Percentiles rank a stretch among this genome's conserved stretches.
phyloP scores from a whole-genome alignment of 495 filamentous ascomycete species.

The Rostrohypoxylon terebratum region DNA sequence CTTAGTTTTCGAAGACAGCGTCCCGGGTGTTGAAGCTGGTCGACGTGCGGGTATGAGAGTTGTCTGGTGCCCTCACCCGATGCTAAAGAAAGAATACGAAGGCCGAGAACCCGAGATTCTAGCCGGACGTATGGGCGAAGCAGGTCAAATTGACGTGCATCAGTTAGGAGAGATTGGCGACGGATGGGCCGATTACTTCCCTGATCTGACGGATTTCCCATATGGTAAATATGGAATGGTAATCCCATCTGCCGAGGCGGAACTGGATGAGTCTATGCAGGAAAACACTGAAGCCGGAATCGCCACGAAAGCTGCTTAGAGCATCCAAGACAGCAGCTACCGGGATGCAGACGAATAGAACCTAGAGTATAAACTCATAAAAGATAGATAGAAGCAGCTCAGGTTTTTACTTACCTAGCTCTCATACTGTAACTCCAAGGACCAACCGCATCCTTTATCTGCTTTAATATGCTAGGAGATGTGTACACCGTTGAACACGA shows the following conservation, averaged over 20 bases:
- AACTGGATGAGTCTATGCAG: constrained; percentile 53
- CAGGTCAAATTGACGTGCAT: constrained; percentile 61
- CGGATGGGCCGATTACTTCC: constrained; percentile 75
- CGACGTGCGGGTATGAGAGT: constrained; percentile 95
- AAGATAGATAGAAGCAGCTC: not conserved
- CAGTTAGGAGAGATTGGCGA: constrained; percentile 72
- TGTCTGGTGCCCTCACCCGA: constrained; percentile 90
- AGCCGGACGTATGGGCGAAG: constrained; percentile 81
- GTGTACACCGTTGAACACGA: not conserved
- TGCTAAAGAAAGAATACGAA: constrained; percentile 76
- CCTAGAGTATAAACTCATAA: not conserved
- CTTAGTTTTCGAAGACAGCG: constrained; percentile 95
- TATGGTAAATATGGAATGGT: constrained; percentile 78
- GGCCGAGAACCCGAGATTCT: constrained; percentile 85
- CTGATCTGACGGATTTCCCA: constrained; percentile 75
- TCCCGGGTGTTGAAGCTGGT: constrained; percentile 92
- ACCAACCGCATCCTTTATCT: not conserved
- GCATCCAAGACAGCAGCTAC: not conserved
- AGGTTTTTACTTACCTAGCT: not conserved
- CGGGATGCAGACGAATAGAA: not conserved
- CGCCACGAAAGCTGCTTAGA: constrained; percentile 34
- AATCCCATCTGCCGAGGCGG: constrained; percentile 54
- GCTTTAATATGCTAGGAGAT: not conserved
- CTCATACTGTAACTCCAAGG: not conserved
- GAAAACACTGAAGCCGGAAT: constrained; percentile 38